Evolutionary conservation across 1,139 yeast genomes (phyloP), one percentile per base, ranked within the genome.

Genomic region (Blastobotrys malaysiensis): DNA sequence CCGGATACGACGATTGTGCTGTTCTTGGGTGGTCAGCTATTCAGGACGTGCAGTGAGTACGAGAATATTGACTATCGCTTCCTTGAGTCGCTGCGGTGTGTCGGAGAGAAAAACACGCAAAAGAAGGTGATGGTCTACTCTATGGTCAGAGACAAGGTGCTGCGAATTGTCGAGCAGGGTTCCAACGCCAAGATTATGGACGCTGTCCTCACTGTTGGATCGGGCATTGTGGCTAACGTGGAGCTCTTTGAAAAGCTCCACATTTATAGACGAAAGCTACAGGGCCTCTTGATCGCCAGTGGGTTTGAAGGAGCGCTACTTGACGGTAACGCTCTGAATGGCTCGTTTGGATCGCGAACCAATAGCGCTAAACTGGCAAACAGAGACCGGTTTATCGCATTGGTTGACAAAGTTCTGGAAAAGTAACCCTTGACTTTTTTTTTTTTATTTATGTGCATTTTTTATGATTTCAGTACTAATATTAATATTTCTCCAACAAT

Each of bases 21-120:
- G 52, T 73, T 77, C 54, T 80, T 83, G 56, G 82, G 82, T 9
- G 77, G 86, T 0, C 70, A 72, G 46, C 77, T 79, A 56, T 84
- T 82, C 67, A 74, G 73, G 36, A 69, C 77, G 1, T 78, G 78
- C 5, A 70, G 77, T 1, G 77, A 77, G 9, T 81, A 79, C 62
- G 84, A 81, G 52, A 71, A 74, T 4, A 74, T 81, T 55, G 82
- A 78, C 53, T 63, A 76, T 11, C 77, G 84, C 52, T 85, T 82
- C 60, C 69, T 87, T 52, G 71, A 75, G 13, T 66, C 86, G 16
- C 71, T 80, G 64, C 71, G 73, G 55, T 70, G 76, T 58, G 64
- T 82, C 53, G 74, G 63, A 3, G 58, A 54, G 31, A 51, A 51
- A 11, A 63, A 49, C 68, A 70, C 50, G 3, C 58, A 56, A 16